Evolutionary conservation across 148 eudicot species (phyloP).

Genomic region (Camellia sinensis): DNA sequence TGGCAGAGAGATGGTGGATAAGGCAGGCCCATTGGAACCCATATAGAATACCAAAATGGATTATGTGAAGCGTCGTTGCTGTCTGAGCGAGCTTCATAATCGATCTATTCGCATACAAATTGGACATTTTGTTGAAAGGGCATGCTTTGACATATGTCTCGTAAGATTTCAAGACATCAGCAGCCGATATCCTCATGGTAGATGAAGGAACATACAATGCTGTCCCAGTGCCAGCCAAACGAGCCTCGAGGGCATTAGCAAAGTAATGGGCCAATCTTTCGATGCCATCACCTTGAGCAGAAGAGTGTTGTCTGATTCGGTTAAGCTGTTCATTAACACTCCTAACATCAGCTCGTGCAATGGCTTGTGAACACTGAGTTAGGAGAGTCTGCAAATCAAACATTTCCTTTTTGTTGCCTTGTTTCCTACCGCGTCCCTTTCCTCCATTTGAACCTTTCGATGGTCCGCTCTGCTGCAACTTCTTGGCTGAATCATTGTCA

Average conservation of each 20-base stretch:
- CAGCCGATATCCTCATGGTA: conserved; percentile 27
- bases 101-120: conserved; percentile 22
- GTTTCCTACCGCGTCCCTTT: conserved; percentile 29
- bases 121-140: conserved; percentile 36
- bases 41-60: conserved; percentile 25
- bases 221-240: conserved; percentile 49
- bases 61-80: conserved; percentile 34
- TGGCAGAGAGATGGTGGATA: conserved; percentile 28
- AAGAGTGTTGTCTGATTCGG: conserved; percentile 42
- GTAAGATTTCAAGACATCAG: conserved; percentile 34
- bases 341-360: conserved; percentile 40
- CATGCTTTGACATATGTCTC: conserved; percentile 26
- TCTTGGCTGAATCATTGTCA: too few relatives aligned
- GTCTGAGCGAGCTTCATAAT: conserved; percentile 26
- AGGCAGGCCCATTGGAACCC: conserved; percentile 35
- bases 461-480: conserved; percentile 15
- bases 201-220: conserved; percentile 20
- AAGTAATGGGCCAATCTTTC: conserved; percentile 50
- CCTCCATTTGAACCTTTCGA: conserved; percentile 24
- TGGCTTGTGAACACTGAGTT: conserved; percentile 47
- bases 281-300: conserved; percentile 41
- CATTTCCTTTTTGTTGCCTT: conserved; percentile 24
- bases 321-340: conserved; percentile 39
- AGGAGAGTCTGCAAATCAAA: conserved; percentile 48
- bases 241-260: conserved; percentile 53